Evolutionary conservation across 805 yeast genomes (phyloP), one percentile per base, ranked within the genome.

Genomic region (Lipomyces anomalus): DNA sequence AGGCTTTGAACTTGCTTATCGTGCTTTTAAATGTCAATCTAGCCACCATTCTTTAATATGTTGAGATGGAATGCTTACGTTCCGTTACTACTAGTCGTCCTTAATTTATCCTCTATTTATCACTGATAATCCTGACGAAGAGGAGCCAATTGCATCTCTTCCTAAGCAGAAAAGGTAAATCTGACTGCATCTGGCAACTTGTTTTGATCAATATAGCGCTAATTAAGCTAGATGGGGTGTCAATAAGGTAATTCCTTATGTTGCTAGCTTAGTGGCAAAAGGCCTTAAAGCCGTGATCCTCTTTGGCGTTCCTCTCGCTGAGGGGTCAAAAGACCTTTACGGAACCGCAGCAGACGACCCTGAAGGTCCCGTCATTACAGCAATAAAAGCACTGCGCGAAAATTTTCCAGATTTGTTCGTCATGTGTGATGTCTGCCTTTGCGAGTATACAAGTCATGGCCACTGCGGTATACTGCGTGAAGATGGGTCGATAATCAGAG

Each of bases 391-490:
- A 1, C 72, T 92, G 44, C 74, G 74, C 49, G 52, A 65, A 36
- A 67, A 75, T 13, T 89, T 84, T 68, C 97, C 98, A 3, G 82
- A 78, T 22, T 73, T 92, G 48, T 90, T 81, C 64, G 78, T 92
- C 53, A 79, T 88, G 75, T 84, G 95, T 61, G 98, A 92, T 62
- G 97, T 90, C 22, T 92, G 98, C 66, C 69, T 92, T 43, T 92
- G 98, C 70, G 98, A 92, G 67, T 92, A 87, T 66, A 92, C 98
- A 6, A 75, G 82, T 45, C 97, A 92, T 60, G 98, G 98, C n/a
- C 98, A 92, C 65, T 92, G 98, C 68, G 98, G 98, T 34, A 73
- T 88, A 13, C 72, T 92, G 43, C 74, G 81, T 50, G 94, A 84
- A 46, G 97, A 88, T 62, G 97, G 97, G 5, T 61, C 84, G 6